phyloP scores from a whole-genome alignment of 2,329 filamentous ascomycete species.

The Mycosphaerella sp. region DNA sequence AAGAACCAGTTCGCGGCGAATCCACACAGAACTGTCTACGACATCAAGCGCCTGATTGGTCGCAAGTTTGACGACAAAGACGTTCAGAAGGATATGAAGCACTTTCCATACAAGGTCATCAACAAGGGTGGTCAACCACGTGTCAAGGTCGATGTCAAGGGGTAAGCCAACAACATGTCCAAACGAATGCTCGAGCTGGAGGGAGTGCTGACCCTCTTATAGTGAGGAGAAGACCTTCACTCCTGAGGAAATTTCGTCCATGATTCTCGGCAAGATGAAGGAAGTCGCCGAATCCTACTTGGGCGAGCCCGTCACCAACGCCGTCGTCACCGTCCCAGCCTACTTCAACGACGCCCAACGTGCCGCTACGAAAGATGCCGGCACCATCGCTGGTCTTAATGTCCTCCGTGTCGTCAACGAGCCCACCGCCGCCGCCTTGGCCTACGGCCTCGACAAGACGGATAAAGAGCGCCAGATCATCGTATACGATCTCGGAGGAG shows the following conservation, averaged over 20 bases:
- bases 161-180: conserved; percentile 31
- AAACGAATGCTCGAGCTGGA: background rate
- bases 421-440: conserved; percentile 90
- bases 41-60: conserved; percentile 48
- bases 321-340: conserved; percentile 92
- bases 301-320: conserved; percentile 85
- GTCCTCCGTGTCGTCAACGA: conserved; percentile 98
- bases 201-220: background rate
- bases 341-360: conserved; percentile 99
- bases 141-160: conserved; percentile 66
- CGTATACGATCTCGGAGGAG: conserved; percentile 96
- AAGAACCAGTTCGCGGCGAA: conserved; percentile 75
- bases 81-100: conserved; percentile 89
- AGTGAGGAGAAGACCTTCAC: conserved; percentile 63
- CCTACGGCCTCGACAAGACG: conserved; percentile 92
- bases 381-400: conserved; percentile 92
- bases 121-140: conserved; percentile 85
- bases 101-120: conserved; percentile 94
- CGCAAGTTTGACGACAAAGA: conserved; percentile 58
- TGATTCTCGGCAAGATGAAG: conserved; percentile 86
- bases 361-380: conserved; percentile 96
- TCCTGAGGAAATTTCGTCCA: conserved; percentile 73
- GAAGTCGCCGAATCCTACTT: conserved; percentile 94
- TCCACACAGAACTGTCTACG: conserved; percentile 45
- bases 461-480: conserved; percentile 82